Evolutionary conservation across 108 stramenopile species (phyloP).

Genomic region (Fragilaria radians): DNA sequence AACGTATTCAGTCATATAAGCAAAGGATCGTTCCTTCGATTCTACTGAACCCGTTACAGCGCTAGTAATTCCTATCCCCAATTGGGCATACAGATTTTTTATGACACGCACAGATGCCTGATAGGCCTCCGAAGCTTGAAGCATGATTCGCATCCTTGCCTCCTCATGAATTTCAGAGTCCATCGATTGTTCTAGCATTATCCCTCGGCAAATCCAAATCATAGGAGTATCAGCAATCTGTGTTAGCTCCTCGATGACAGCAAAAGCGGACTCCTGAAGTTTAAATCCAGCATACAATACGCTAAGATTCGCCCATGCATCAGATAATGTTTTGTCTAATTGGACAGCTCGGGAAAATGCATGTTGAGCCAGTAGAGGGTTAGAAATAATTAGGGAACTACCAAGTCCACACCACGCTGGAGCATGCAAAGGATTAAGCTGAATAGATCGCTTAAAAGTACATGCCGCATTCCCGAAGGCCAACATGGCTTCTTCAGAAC

Average conservation of each 20-base stretch:
- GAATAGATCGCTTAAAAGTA: conserved; percentile 19
- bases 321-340: conserved; percentile 43
- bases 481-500: conserved; percentile 10
- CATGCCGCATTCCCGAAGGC: conserved; percentile 17
- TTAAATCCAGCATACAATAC: conserved; percentile 45
- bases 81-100: conserved; percentile 44
- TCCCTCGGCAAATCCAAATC: conserved; percentile 76
- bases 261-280: conserved; percentile 22
- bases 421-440: conserved; percentile 30
- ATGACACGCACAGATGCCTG: conserved; percentile 54
- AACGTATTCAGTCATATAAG: conserved; percentile 18
- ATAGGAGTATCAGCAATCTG: conserved; percentile 66
- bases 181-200: conserved; percentile 44
- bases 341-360: conserved; percentile 52
- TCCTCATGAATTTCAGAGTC: conserved; percentile 2
- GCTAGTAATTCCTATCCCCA: conserved; percentile 46
- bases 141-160: neutral
- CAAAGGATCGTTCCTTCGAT: conserved; percentile 7
- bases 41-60: conserved; percentile 3
- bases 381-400: conserved; percentile 29
- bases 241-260: conserved; percentile 49
- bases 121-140: conserved; percentile 59
- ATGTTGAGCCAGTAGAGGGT: conserved; percentile 66
- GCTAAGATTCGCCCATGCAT: conserved; percentile 61
- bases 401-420: conserved; percentile 72